Base-by-base conservation (phyloP, 768 basidiomycete genomes). In the Lepiota subincarnata region DNA sequence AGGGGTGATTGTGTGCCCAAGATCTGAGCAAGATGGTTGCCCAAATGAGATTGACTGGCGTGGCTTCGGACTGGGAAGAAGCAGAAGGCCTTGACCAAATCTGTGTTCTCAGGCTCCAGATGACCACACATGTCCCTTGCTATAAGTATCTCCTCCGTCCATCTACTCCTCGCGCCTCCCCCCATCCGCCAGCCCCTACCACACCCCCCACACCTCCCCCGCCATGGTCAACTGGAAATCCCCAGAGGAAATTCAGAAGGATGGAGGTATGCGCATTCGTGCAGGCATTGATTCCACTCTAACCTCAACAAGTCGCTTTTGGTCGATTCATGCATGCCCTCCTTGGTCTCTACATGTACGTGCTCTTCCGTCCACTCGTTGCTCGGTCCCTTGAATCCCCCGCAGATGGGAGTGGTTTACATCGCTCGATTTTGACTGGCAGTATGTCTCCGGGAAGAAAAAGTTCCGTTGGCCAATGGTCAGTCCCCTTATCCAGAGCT, bases 391-490 rank as follows among this genome's bases (percentile, higher is more conserved):
- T 34, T 18, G 41, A 57, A 46, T 50, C 56, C 56, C 38, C 24
- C 45, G 53, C 58, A 86, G 84, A 44, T 87, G 85, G 84, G 85
- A 87, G 64, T 83, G 81, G 69, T 73, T 77, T 57, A 79, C 77
- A 8, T 83, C 83, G 19, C 64, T 86, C 52, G 62, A 73, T 53
- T 87, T 86, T 59, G 86, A 87, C 65, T 85, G 80, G 81, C 71
- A 80, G 55, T 80, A 78, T 57, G 59, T 87, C 58, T 69, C 75
- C 11, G 73, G 84, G 39, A 76, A 76, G 66, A 80, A 77, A 59
- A 70, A 60, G 43, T 86, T 86, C 66, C 75, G 70, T 41, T 87
- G 86, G 86, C 85, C 86, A 47, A 67, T 87, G 80, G 84, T 87
- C 2, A 41, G 55, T 26, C 24, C 16, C 11, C 31, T 14, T 39